Base-by-base conservation (phyloP, 2,329 filamentous ascomycete species). In the Xylariaceae sp. region DNA sequence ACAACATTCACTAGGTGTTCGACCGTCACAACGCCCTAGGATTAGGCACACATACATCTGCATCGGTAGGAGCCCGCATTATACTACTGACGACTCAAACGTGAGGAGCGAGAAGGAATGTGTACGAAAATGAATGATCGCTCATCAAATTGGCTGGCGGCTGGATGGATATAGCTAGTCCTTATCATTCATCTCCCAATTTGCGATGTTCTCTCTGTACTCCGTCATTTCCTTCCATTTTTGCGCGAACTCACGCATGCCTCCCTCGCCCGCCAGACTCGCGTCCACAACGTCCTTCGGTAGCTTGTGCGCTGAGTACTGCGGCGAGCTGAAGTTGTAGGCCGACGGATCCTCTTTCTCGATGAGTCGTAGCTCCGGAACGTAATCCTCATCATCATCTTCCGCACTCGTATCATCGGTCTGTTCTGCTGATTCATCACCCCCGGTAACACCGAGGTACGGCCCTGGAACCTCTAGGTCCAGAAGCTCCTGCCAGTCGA, bases 221-320 rank as follows among this genome's bases (percentile, higher is more conserved):
- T 59, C 55, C 1, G 50, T 52, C 59, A 79, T 70, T 47, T 83
- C 74, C 57, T 80, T 81, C 87, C 87, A 91, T 58, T 83, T 78
- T 51, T 76, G 74, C 47, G 86, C 80, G 66, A 93, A 90, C 64
- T 95, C 89, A 46, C 83, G 76, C 68, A 97, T 75, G 0, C 85
- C 85, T 3, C 85, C 87, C 41, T 87, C 80, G 3, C 86, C 85
- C 1, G 76, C 76, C 51, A 77, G 56, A 51, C 79, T 78, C 16
- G 81, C 82, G 52, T 85, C 80, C 3, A 96, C 90, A 2, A 97
- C 89, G 54, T 98, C 93, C 62, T 84, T 89, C 1, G 93, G 93
- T 53, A 98, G 68, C 66, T 97, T 98, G 61, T 97, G 91, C 3
- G 93, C 91, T 47, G 89, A 95, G 64, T 95, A 97, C 57, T 91